Base-by-base conservation (phyloP, 306 rosid species). In the Trifolium repens region DNA sequence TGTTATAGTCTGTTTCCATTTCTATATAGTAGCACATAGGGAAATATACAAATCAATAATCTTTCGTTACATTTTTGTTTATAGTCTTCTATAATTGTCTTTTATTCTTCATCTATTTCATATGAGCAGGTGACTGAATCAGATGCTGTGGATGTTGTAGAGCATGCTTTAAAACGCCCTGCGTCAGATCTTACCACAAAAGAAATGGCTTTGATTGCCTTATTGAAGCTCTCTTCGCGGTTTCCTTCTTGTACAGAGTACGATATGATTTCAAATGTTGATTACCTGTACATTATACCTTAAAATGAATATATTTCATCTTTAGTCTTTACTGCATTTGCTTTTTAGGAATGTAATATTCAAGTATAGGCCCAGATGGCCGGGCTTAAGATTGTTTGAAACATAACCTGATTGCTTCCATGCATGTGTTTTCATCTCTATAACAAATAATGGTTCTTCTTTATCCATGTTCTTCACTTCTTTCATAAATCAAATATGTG, bases 231-330 rank as follows among this genome's bases (percentile, higher is more conserved):
- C 69, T 92, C 96, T 83, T 94, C 99, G 52, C 98, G 99, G 69
- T 94, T 94, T 72, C 93, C 99, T 74, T 85, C 98, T 75, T 90
- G 88, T 85, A 89, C 99, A 78, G 98, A 92, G 99, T 94, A 90
- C 44, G 93, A 70, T 55, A 57, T 81, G 34, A 30, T 77, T 59
- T 32, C 15, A 69, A 42, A 68, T 76, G 32, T 67, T 66, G 11
- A 22, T 42, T 66, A 42, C 50, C 71, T 17, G 44, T 68, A 24
- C 62, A 47, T 74, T 17, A 27, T 64, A 65, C 75, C 82, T 65
- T 78, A n/a, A 47, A 19, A 39, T 49, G 55, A 40, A 70, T 71
- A 15, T 78, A n/a, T 75, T 79, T 54, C 69, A 35, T 34, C 68
- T 71, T 69, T 61, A 15, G 27, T 34, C 68, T 71, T 69, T 61